These are phyloP conservation scores for Pholiota microspora DNA, from an alignment of 768 basidiomycete genomes.

Conservation along the genomic window DNA sequence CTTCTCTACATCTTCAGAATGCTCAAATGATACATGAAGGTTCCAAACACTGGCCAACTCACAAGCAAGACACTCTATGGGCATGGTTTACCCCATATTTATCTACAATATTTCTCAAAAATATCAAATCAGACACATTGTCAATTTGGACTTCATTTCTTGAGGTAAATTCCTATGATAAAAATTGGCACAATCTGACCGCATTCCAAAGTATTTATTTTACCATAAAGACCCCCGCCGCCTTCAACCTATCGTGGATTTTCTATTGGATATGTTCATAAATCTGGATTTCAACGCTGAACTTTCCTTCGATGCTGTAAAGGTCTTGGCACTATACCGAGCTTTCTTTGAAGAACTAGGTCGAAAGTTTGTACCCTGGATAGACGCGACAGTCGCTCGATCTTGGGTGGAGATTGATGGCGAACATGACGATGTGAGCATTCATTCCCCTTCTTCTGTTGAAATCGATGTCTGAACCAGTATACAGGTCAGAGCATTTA, in stretches of 20 bases:
- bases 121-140: slow-evolving; percentile 80
- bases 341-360: slow-evolving; percentile 72
- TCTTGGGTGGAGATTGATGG: slow-evolving; percentile 71
- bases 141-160: slow-evolving; percentile 77
- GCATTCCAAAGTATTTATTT: slow-evolving; percentile 60
- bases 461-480: neutral
- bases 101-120: slow-evolving; percentile 60
- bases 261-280: slow-evolving; percentile 60
- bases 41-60: slow-evolving; percentile 82
- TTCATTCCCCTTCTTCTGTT: neutral
- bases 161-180: slow-evolving; percentile 46
- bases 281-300: slow-evolving; percentile 77
- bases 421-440: slow-evolving; percentile 74
- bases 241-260: slow-evolving; percentile 75
- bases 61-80: slow-evolving; percentile 72
- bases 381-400: slow-evolving; percentile 59
- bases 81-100: slow-evolving; percentile 75
- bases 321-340: slow-evolving; percentile 64
- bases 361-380: slow-evolving; percentile 82
- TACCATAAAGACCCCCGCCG: slow-evolving; percentile 81
- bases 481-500: slow-evolving; percentile 65
- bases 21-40: slow-evolving; percentile 36
- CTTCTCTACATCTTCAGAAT: neutral
- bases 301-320: slow-evolving; percentile 78
- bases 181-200: slow-evolving; percentile 1